A percentile compares a stretch with the other conserved stretches of the same genome.
Evolutionary conservation across 2,329 filamentous ascomycete genomes (phyloP).

Genomic region (Bipolaris cookei): DNA sequence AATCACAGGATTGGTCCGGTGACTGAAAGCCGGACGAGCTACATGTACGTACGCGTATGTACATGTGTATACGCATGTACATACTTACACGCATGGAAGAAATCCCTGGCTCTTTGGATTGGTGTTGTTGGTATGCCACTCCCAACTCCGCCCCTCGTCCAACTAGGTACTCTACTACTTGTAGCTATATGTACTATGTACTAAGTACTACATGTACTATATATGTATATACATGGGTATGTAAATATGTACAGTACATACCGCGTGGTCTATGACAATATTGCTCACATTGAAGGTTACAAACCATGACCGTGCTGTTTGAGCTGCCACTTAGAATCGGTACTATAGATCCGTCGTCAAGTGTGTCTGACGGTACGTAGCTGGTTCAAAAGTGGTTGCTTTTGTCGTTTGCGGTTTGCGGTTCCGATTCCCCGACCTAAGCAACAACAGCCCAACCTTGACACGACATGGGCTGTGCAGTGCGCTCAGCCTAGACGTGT

Average conservation of each 20-base stretch:
- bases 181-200: too few relatives aligned
- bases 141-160: too few relatives aligned
- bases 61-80: too few relatives aligned
- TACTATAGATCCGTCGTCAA: slow-evolving; percentile 1
- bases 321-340: background rate
- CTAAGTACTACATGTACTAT: too few relatives aligned
- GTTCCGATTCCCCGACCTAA: slow-evolving; percentile 15
- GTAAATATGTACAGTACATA: background rate
- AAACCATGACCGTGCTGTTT: background rate
- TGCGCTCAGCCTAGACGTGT: background rate
- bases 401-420: slow-evolving; percentile 7
- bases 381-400: background rate
- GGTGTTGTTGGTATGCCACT: too few relatives aligned
- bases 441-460: slow-evolving; percentile 9
- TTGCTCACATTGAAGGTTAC: background rate
- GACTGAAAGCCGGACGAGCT: too few relatives aligned
- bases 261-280: too few relatives aligned
- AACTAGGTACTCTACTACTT: too few relatives aligned
- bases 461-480: slow-evolving; percentile 13
- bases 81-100: too few relatives aligned
- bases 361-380: background rate
- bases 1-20: too few relatives aligned
- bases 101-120: too few relatives aligned
- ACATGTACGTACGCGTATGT: too few relatives aligned
- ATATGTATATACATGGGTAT: background rate